Evolutionary conservation across 768 basidiomycete species (phyloP).

Genomic region (Rhodotorula babjevae): DNA sequence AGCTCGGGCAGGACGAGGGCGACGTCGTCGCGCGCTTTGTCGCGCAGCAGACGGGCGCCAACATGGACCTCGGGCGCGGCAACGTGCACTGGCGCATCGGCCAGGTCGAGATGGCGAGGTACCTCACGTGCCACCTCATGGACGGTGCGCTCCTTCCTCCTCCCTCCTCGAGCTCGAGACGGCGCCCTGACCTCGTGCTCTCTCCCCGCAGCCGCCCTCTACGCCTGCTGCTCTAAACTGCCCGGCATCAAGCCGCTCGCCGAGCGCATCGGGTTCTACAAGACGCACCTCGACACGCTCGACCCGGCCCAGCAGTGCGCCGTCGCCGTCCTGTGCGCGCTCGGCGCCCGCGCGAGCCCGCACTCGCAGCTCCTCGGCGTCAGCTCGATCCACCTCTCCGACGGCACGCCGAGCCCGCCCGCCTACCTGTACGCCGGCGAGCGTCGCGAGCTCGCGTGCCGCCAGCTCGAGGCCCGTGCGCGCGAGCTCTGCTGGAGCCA

Average conservation of each 20-base stretch:
- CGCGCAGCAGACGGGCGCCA: background rate
- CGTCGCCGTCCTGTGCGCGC: conserved; percentile 30
- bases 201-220: conserved; percentile 4
- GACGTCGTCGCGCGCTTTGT: conserved; percentile 1
- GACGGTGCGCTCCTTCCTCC: conserved; percentile 8
- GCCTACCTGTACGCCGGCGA: conserved; percentile 29
- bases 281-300: conserved; percentile 11
- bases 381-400: background rate
- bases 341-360: conserved; percentile 26
- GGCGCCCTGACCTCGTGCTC: background rate
- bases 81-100: conserved; percentile 13
- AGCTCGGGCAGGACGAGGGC: conserved; percentile 4
- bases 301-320: conserved; percentile 5
- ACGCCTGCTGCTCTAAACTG: conserved; percentile 26
- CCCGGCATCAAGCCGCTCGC: conserved; percentile 27
- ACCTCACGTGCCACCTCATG: conserved; percentile 18
- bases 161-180: no score
- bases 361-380: conserved; percentile 32
- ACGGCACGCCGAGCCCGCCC: conserved; percentile 23
- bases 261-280: conserved; percentile 15
- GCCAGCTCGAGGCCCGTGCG: conserved; percentile 17
- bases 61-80: background rate
- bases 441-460: conserved; percentile 29
- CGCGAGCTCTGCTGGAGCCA: conserved; percentile 29
- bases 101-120: background rate